phyloP scores from a whole-genome alignment of 2,329 filamentous ascomycete species.

The Colletotrichum sp. region DNA sequence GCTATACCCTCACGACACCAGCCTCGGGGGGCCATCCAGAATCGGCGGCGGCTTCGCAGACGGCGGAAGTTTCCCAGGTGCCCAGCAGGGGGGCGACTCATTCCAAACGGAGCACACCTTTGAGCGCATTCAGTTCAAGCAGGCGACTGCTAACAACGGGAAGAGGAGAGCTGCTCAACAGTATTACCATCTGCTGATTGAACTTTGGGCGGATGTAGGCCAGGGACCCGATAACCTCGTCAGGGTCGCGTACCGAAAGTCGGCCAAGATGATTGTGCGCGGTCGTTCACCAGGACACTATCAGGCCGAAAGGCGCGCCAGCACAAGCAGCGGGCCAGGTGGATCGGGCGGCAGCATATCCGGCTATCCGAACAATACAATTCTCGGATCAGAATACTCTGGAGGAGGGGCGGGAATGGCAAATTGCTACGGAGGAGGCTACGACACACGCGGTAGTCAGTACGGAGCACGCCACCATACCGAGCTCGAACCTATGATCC shows the following conservation, averaged over 20 bases:
- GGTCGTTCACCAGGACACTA: constrained; percentile 84
- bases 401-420: constrained; percentile 43
- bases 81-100: constrained; percentile 34
- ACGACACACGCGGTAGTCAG: constrained; percentile 45
- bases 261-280: constrained; percentile 85
- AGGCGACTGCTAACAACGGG: constrained; percentile 91
- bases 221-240: constrained; percentile 62
- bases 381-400: constrained; percentile 44
- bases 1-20: constrained; percentile 46
- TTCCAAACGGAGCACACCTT: constrained; percentile 68
- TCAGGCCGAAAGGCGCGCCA: constrained; percentile 72
- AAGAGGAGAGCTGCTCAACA: constrained; percentile 90
- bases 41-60: constrained; percentile 36
- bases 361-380: constrained; percentile 44
- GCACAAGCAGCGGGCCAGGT: constrained; percentile 69
- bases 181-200: constrained; percentile 89
- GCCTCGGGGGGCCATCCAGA: constrained; percentile 35
- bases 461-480: constrained; percentile 52
- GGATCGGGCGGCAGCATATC: constrained; percentile 69
- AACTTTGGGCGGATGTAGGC: constrained; percentile 76
- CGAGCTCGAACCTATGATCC: constrained; percentile 58
- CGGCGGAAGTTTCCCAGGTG: constrained; percentile 33
- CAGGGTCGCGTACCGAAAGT: constrained; percentile 74
- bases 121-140: constrained; percentile 93
- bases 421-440: constrained; percentile 38